phyloP scores from a whole-genome alignment of 768 basidiomycete species.

The Psilocybe sp. region DNA sequence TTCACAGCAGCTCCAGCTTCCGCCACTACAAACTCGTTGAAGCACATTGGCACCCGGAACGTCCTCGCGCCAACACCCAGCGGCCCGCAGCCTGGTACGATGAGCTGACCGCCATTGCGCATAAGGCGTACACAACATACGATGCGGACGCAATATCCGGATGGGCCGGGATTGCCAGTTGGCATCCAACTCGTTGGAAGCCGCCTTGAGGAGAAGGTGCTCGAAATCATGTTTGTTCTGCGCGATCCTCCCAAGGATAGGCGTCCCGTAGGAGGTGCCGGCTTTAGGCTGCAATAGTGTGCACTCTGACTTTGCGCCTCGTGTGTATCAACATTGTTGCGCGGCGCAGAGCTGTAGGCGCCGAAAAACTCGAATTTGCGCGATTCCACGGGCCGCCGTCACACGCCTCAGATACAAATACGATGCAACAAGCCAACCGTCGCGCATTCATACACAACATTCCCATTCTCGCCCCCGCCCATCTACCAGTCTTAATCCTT shows the following conservation, averaged over 20 bases:
- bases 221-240: constrained; percentile 64
- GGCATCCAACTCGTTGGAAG: constrained; percentile 65
- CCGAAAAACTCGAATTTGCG: too few relatives aligned
- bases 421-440: too few relatives aligned
- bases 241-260: constrained; percentile 33
- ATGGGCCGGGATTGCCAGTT: constrained; percentile 59
- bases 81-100: constrained; percentile 14
- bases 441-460: too few relatives aligned
- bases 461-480: too few relatives aligned
- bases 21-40: constrained; percentile 16
- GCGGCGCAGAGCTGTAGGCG: too few relatives aligned
- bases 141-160: constrained; percentile 64
- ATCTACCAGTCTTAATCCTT: too few relatives aligned
- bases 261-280: too few relatives aligned
- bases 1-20: too few relatives aligned
- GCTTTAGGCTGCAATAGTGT: not conserved
- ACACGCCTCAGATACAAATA: too few relatives aligned
- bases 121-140: constrained; percentile 47
- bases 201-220: constrained; percentile 65
- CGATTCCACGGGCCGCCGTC: too few relatives aligned
- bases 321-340: too few relatives aligned
- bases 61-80: too few relatives aligned
- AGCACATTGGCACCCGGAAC: constrained; percentile 3
- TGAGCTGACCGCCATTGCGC: constrained; percentile 30
- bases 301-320: not conserved